phyloP scores from a whole-genome alignment of 306 rosid species.

The Castanea mollissima region DNA sequence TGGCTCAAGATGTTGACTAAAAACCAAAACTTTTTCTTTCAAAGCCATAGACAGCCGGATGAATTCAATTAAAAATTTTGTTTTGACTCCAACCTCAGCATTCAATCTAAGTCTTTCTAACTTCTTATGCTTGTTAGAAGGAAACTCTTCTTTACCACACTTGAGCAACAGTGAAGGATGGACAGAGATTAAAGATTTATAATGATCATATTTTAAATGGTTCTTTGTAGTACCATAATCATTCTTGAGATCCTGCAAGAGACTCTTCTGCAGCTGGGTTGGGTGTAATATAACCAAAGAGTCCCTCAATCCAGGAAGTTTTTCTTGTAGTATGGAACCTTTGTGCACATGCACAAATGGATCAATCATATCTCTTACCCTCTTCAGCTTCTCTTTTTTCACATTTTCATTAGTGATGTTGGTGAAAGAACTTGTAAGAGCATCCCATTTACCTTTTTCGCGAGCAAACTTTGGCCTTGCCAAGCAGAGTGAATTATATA shows the following conservation, averaged over 20 bases:
- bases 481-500: conserved; percentile 48
- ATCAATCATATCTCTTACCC: conserved; percentile 29
- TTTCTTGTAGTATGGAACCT: conserved; percentile 48
- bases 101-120: conserved; percentile 9
- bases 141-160: background rate
- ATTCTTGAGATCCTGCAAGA: conserved; percentile 6
- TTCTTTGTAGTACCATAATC: background rate
- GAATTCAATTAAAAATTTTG: conserved; percentile 45
- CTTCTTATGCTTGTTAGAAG: background rate
- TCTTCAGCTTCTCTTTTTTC: conserved; percentile 19
- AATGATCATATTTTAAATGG: conserved; percentile 30
- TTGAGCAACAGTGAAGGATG: conserved; percentile 50
- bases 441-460: conserved; percentile 27
- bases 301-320: conserved; percentile 57
- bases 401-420: conserved; percentile 7
- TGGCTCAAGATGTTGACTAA: conserved; percentile 54
- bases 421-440: conserved; percentile 24
- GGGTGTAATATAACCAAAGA: conserved; percentile 24
- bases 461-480: conserved; percentile 39
- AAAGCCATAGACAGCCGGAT: conserved; percentile 34
- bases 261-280: conserved; percentile 20
- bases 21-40: conserved; percentile 63
- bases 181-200: conserved; percentile 43
- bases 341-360: conserved; percentile 54
- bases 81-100: conserved; percentile 50